Percentiles rank a stretch among this genome's conserved stretches.
These are phyloP conservation scores for Hypoxylon sp. DNA, from an alignment of 2,329 filamentous ascomycete genomes.

Conservation along the genomic window DNA sequence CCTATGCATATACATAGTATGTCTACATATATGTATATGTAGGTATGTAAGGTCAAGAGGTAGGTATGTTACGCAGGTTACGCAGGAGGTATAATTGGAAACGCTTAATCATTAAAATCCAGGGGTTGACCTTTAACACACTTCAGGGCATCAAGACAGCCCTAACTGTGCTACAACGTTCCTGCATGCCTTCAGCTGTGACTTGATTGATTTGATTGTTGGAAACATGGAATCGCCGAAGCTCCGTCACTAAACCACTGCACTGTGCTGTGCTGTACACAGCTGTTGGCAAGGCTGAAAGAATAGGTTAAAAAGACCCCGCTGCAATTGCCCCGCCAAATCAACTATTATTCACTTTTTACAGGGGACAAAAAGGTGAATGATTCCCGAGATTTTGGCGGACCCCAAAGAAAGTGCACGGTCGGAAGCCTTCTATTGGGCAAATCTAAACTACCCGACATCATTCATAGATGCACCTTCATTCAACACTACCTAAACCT, in stretches of 20 bases:
- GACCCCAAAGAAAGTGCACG: slow-evolving; percentile 21
- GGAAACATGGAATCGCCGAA: no score
- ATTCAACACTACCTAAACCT: no score
- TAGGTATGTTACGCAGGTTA: no score
- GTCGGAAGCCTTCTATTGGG: slow-evolving; percentile 28
- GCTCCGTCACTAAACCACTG: no score
- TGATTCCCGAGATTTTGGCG: slow-evolving; percentile 39
- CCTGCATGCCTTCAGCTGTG: slow-evolving; percentile 14
- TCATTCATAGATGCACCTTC: slow-evolving; percentile 28
- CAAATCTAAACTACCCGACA: slow-evolving; percentile 30
- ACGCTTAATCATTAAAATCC: no score
- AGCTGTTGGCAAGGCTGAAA: slow-evolving; percentile 27
- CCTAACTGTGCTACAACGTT: slow-evolving; percentile 25
- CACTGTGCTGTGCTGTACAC: no score
- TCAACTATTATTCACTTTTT: slow-evolving; percentile 1
- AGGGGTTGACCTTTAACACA: slow-evolving; percentile 2
- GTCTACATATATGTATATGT: no score
- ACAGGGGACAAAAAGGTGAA: slow-evolving; percentile 6
- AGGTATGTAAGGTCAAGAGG: no score
- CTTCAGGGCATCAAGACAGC: slow-evolving; percentile 18
- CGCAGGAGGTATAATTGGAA: no score
- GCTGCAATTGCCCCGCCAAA: slow-evolving; percentile 23
- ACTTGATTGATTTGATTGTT: no score
- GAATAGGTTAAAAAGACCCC: slow-evolving; percentile 9
- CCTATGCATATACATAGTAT: no score